phyloP scores from a whole-genome alignment of 306 rosid genomes.

The Cucumis hystrix region DNA sequence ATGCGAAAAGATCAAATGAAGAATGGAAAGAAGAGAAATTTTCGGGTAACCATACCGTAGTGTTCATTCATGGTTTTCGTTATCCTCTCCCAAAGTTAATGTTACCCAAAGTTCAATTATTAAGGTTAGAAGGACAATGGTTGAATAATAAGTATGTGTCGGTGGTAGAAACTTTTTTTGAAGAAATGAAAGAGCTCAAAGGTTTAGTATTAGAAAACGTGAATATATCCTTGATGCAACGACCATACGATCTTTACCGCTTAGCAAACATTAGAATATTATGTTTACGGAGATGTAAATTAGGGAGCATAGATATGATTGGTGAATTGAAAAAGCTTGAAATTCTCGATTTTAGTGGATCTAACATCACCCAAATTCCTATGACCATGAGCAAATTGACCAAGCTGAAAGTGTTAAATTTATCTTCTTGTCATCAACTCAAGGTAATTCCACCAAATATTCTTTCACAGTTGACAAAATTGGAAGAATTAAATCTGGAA shows the following conservation, averaged over 20 bases:
- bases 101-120: neutral
- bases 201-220: neutral
- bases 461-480: slow-evolving; percentile 1
- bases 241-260: neutral
- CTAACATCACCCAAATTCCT: neutral
- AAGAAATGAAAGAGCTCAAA: neutral
- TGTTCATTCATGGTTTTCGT: too few species aligned
- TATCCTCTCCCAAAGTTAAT: neutral
- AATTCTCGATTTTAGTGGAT: neutral
- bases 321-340: slow-evolving; percentile 7
- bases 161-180: neutral
- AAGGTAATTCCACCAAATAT: neutral
- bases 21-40: neutral
- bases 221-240: neutral
- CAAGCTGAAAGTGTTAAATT: neutral
- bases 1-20: neutral
- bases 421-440: neutral
- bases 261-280: neutral
- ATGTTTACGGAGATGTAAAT: neutral
- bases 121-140: too few species aligned
- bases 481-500: slow-evolving; percentile 6
- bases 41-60: neutral
- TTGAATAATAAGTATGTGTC: too few species aligned
- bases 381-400: neutral
- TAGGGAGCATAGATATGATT: slow-evolving; percentile 1